Evolutionary conservation across 108 stramenopile species (phyloP).

Genomic region (Nitzschia palea): DNA sequence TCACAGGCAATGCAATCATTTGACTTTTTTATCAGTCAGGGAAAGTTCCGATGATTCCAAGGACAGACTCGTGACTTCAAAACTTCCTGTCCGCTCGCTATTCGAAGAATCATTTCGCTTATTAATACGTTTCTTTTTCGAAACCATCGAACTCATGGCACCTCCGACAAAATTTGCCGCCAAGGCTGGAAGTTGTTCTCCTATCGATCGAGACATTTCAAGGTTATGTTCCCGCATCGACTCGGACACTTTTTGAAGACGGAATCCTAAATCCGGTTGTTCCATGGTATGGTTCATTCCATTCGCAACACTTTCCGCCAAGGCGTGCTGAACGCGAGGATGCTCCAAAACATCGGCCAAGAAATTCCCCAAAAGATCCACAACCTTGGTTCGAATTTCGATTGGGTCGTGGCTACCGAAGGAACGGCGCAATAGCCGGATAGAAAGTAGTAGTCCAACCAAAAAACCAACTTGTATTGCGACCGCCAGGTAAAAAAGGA

Average conservation of each 20-base stretch:
- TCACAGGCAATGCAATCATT: no score
- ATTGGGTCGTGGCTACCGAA: background rate
- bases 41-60: background rate
- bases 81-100: background rate
- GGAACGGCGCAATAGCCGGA: no score
- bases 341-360: constrained; percentile 22
- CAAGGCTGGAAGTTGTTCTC: constrained; percentile 20
- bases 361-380: constrained; percentile 13
- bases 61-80: background rate
- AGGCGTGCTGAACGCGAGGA: constrained; percentile 2
- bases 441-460: no score
- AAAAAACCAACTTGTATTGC: background rate
- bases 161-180: constrained; percentile 13
- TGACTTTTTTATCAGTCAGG: no score
- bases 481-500: background rate
- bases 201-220: constrained; percentile 20
- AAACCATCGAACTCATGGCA: background rate
- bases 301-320: constrained; percentile 1
- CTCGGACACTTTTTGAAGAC: background rate
- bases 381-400: background rate
- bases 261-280: constrained; percentile 16
- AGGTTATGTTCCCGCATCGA: constrained; percentile 10
- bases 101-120: background rate
- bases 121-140: background rate
- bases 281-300: constrained; percentile 27